Evolutionary conservation across 352 stramenopile species (phyloP).

Genomic region (Phytophthora litchii): DNA sequence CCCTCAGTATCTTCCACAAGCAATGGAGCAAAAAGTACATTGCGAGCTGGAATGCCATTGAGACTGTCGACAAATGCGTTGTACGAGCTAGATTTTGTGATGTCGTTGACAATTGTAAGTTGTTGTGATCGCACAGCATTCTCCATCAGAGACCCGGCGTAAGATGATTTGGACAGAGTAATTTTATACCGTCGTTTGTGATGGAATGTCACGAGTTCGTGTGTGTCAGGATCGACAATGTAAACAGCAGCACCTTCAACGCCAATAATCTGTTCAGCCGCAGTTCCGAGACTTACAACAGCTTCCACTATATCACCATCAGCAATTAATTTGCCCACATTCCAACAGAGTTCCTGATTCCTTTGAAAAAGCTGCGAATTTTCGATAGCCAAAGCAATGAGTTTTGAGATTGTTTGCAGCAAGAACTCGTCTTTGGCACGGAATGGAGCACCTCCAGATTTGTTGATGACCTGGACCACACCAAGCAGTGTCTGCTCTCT

Average conservation of each 20-base stretch:
- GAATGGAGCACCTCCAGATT: constrained; percentile 75
- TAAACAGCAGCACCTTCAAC: constrained; percentile 75
- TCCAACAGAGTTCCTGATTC: constrained; percentile 70
- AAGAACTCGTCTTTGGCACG: constrained; percentile 82
- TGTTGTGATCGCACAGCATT: constrained; percentile 50
- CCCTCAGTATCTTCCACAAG: constrained; percentile 50
- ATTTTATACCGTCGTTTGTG: constrained; percentile 70
- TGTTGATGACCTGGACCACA: constrained; percentile 86
- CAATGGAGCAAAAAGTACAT: constrained; percentile 69
- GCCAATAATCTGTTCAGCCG: constrained; percentile 74
- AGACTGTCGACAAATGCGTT: constrained; percentile 81
- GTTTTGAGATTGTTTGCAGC: constrained; percentile 73
- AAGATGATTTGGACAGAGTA: constrained; percentile 52
- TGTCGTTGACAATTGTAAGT: constrained; percentile 72
- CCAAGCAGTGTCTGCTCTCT: constrained; percentile 56
- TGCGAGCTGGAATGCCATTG: constrained; percentile 48
- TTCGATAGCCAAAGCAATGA: constrained; percentile 81
- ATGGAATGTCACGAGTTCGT: constrained; percentile 75
- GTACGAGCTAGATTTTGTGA: constrained; percentile 38
- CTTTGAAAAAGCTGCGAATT: constrained; percentile 85
- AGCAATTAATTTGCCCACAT: constrained; percentile 66
- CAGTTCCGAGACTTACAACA: constrained; percentile 51
- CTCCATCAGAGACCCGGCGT: constrained; percentile 59
- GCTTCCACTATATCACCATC: constrained; percentile 68
- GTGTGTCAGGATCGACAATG: constrained; percentile 44